Base-by-base conservation (phyloP, 108 stramenopile genomes). In the Cyclotella atomus region DNA sequence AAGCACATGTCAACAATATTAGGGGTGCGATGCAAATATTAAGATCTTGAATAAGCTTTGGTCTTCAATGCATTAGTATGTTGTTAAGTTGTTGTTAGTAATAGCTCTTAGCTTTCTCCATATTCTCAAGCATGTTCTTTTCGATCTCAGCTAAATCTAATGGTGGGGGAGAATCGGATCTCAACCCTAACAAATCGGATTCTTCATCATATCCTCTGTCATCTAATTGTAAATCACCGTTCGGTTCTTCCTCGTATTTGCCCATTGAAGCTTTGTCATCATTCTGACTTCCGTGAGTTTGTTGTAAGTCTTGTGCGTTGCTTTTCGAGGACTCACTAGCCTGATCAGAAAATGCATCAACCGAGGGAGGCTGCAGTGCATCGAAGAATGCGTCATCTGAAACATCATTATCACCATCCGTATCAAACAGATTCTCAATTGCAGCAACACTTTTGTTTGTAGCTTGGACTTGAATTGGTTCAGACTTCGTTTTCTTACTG, bases 151-250 rank as follows among this genome's bases (percentile, higher is more conserved):
- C 79, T 17, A 80, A 59, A 68, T 80, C 79, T 54, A 80, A 56
- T 55, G 79, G 79, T 12, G 79, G 79, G 14, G 79, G 79, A 34
- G 71, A 73, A 30, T 80, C 71, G 36, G 79, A 80, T 41, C 79
- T 65, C 46, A 80, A 52, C 0, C 79, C 79, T 25, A 80, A 68
- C 34, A 80, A 56, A 69, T 80, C 79, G 6, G 71, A 65, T 25
- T 80, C 79, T 68, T 69, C 71, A 52, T 79, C 78, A 54, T 79
- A 79, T 32, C 71, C 78, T 63, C 77, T 65, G 49, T 78, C 77
- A 50, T 71, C 70, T 52, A 33, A 59, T 1, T 33, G 27, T 19
- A 77, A 33, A 59, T 59, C 25, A 19, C 59, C 30, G 29, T 65
- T 43, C n/a, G n/a, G 41, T 1, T 57, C 65, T 36, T 52, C 71